Evolutionary conservation across 1,284 basidiomycete species (phyloP).

Genomic region (Cystobasidium slooffiae): DNA sequence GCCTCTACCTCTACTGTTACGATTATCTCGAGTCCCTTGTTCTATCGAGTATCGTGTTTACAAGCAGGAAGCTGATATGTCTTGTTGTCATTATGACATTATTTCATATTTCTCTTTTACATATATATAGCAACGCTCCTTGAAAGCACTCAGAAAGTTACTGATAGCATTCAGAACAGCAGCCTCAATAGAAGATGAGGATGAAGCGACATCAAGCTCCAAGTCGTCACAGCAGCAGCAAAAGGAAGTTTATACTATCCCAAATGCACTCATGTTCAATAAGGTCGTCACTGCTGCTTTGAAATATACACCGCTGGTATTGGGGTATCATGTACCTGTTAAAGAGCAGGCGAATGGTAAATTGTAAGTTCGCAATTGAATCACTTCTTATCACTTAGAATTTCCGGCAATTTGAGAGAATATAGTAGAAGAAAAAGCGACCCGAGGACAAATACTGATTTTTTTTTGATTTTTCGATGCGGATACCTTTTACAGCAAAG

Average conservation of each 20-base stretch:
- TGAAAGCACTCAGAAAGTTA: constrained; percentile 81
- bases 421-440: too few relatives aligned
- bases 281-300: constrained; percentile 87
- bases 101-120: not conserved
- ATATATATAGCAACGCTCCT: constrained; percentile 71
- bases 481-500: constrained; percentile 49
- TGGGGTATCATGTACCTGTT: constrained; percentile 84
- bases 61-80: not conserved
- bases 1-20: too few relatives aligned
- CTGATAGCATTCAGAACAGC: constrained; percentile 87
- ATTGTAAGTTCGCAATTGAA: constrained; percentile 65
- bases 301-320: constrained; percentile 86
- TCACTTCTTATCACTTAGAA: not conserved
- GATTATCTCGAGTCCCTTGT: not conserved
- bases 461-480: not conserved
- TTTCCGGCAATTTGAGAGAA: not conserved
- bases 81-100: not conserved
- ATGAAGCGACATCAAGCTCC: constrained; percentile 31
- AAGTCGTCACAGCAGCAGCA: constrained; percentile 13
- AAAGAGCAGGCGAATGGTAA: constrained; percentile 79
- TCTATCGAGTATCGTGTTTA: too few relatives aligned
- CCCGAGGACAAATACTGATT: not conserved
- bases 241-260: constrained; percentile 45
- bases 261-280: constrained; percentile 72
- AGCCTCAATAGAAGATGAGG: constrained; percentile 60